These are phyloP conservation scores for Rhododendron williamsianum DNA, from an alignment of 148 eudicot species.

Conservation along the genomic window DNA sequence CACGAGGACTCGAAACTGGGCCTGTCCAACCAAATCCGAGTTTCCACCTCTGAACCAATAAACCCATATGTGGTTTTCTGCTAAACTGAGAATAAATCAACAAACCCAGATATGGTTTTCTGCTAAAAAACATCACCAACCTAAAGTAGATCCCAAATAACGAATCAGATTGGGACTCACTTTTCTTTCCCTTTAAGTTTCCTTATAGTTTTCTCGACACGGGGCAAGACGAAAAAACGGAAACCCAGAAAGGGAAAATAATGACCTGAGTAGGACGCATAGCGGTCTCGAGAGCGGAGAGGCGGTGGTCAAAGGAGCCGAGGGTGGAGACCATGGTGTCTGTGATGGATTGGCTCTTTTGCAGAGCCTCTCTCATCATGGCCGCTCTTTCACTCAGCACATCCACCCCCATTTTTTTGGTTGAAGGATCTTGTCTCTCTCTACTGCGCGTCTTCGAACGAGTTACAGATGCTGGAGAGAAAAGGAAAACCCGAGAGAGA, in stretches of 20 bases:
- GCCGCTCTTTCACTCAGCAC: constrained; percentile 51
- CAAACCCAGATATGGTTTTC: not conserved
- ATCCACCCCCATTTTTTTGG: constrained; percentile 25
- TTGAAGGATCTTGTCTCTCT: not conserved
- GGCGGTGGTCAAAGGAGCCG: constrained; percentile 88
- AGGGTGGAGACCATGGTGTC: constrained; percentile 60
- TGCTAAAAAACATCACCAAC: not conserved
- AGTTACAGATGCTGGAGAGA: not conserved
- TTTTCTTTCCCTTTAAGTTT: not conserved
- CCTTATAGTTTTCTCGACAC: not conserved
- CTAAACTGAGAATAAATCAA: not conserved
- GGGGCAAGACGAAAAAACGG: not conserved
- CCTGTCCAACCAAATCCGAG: not conserved
- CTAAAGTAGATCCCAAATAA: not conserved
- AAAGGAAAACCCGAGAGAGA: not conserved
- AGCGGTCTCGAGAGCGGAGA: constrained; percentile 85
- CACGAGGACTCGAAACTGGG: not conserved
- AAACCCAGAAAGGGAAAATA: not conserved
- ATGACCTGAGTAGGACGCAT: constrained; percentile 85
- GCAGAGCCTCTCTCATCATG: constrained; percentile 49
- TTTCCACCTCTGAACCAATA: not conserved
- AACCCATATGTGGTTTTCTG: not conserved
- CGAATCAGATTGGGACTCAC: not conserved
- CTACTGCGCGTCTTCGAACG: not conserved
- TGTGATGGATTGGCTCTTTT: constrained; percentile 60